Evolutionary conservation across 2,329 filamentous ascomycete genomes (phyloP).

Genomic region (Scedosporium aurantiacum): DNA sequence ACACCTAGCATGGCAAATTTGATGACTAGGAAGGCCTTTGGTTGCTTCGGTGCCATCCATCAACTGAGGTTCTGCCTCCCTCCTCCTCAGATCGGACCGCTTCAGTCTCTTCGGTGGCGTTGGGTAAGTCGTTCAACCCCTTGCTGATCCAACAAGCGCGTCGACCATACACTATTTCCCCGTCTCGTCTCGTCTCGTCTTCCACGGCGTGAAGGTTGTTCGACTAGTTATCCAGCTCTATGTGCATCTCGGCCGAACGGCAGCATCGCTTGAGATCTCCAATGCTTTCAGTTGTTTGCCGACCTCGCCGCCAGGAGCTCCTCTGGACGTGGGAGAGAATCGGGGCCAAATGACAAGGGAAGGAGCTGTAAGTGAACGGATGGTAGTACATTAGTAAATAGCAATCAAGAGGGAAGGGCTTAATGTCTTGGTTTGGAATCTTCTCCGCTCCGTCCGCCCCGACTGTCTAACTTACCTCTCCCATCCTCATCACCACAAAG

Average conservation of each 20-base stretch:
- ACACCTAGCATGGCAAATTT: too few species aligned
- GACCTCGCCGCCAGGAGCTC: conserved; percentile 6
- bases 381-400: neutral
- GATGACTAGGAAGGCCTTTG: too few species aligned
- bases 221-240: neutral
- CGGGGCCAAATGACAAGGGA: conserved; percentile 57
- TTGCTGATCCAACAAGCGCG: neutral
- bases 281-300: neutral
- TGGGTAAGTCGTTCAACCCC: neutral
- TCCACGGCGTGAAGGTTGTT: neutral
- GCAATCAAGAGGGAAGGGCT: too few species aligned
- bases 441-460: neutral
- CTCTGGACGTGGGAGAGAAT: conserved; percentile 36
- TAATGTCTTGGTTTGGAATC: neutral
- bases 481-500: conserved; percentile 58
- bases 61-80: too few species aligned
- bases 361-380: conserved; percentile 38
- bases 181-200: neutral
- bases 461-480: conserved; percentile 39
- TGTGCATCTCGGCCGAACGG: neutral
- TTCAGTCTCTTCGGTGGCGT: neutral
- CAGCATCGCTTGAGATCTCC: neutral
- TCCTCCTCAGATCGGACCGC: neutral
- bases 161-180: neutral
- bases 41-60: too few species aligned